Evolutionary conservation across 306 rosid genomes (phyloP).

Genomic region (Glycine soja): DNA sequence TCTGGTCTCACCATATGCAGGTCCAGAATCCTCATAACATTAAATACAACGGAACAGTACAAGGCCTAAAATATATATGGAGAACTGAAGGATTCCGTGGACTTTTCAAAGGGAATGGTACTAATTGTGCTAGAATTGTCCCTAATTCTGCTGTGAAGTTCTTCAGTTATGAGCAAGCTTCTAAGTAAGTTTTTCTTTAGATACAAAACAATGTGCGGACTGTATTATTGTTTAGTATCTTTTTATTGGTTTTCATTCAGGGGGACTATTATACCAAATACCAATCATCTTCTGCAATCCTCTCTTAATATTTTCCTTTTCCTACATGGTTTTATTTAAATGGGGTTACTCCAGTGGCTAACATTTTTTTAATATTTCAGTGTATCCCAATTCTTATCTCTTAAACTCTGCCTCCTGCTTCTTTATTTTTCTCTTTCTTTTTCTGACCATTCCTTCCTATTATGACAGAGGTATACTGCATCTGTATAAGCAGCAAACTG

Average conservation of each 20-base stretch:
- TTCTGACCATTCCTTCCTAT: constrained; percentile 47
- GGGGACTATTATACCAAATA: constrained; percentile 25
- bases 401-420: neutral
- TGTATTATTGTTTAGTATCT: neutral
- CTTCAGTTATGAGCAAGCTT: constrained; percentile 99
- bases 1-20: constrained; percentile 56
- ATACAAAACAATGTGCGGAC: neutral
- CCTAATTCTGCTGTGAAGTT: constrained; percentile 98
- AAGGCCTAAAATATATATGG: constrained; percentile 95
- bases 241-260: constrained; percentile 14
- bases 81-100: constrained; percentile 97
- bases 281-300: constrained; percentile 29
- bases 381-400: constrained; percentile 6
- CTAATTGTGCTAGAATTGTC: constrained; percentile 96
- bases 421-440: constrained; percentile 22
- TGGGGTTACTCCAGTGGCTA: constrained; percentile 9
- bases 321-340: constrained; percentile 18
- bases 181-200: constrained; percentile 67
- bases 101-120: constrained; percentile 93
- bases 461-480: constrained; percentile 78
- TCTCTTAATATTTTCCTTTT: neutral
- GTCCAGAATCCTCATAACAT: constrained; percentile 94
- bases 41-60: constrained; percentile 91
- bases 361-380: constrained; percentile 22
- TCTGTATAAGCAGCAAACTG: constrained; percentile 78